Percentiles rank a stretch among this genome's conserved stretches.
These are phyloP conservation scores for Diaporthe helianthi DNA, from an alignment of 2,329 filamentous ascomycete genomes.

Conservation along the genomic window DNA sequence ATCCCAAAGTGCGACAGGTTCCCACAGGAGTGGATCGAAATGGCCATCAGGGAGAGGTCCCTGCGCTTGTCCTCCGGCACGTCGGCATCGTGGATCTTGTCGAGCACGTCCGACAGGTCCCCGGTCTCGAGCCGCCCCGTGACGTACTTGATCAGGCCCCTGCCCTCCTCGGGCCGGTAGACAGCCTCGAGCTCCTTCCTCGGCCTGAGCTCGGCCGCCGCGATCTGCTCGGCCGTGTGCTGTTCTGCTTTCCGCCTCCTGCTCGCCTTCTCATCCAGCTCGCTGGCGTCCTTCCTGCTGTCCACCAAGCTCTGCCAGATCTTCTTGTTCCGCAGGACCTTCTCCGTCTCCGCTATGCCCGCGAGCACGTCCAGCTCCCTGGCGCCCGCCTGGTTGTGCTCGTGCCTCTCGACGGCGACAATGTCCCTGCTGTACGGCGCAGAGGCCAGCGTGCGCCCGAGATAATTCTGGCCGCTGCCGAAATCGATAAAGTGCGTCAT, in stretches of 20 bases:
- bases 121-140: conserved; percentile 77
- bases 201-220: conserved; percentile 57
- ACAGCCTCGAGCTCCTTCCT: conserved; percentile 56
- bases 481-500: conserved; percentile 95
- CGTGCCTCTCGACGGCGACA: conserved; percentile 87
- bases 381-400: conserved; percentile 86
- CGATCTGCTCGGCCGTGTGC: conserved; percentile 40
- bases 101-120: conserved; percentile 72
- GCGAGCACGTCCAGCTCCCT: conserved; percentile 85
- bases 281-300: conserved; percentile 48
- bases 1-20: conserved; percentile 97
- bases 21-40: conserved; percentile 96
- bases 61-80: conserved; percentile 41
- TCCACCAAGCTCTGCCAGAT: conserved; percentile 65
- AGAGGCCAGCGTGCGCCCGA: conserved; percentile 85
- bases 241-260: conserved; percentile 45
- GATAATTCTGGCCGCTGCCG: conserved; percentile 95
- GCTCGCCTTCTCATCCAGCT: conserved; percentile 51
- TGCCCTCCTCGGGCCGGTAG: conserved; percentile 65
- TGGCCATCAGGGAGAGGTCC: conserved; percentile 74
- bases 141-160: conserved; percentile 78
- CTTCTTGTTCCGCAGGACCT: conserved; percentile 84
- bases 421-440: conserved; percentile 86
- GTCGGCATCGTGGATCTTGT: conserved; percentile 60
- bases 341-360: conserved; percentile 74